These are phyloP conservation scores for Lecanosticta acicola DNA, from an alignment of 2,329 filamentous ascomycete species.

Conservation along the genomic window DNA sequence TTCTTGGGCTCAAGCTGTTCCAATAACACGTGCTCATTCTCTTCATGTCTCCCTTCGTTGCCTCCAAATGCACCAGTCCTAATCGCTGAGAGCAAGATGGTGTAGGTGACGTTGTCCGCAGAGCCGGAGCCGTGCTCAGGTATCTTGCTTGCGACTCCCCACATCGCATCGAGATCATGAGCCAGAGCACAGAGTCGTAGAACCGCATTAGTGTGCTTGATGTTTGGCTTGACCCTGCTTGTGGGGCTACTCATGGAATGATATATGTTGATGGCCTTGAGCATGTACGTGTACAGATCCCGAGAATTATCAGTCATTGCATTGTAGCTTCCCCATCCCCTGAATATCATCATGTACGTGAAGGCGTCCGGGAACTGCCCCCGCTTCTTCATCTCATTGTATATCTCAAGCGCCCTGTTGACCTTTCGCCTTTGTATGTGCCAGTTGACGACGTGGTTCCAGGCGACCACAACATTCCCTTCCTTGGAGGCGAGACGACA, in stretches of 20 bases:
- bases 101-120: constrained; percentile 70
- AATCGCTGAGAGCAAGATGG: constrained; percentile 75
- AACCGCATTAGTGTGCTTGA: constrained; percentile 83
- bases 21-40: constrained; percentile 15
- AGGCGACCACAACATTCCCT: constrained; percentile 65
- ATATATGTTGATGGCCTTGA: constrained; percentile 70
- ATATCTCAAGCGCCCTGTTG: constrained; percentile 68
- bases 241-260: constrained; percentile 63
- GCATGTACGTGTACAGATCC: constrained; percentile 54
- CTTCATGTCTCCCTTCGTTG: constrained; percentile 13
- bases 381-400: constrained; percentile 98
- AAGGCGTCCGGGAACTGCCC: constrained; percentile 70
- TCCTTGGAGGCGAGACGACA: constrained; percentile 63
- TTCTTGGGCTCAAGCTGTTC: constrained; percentile 25
- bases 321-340: background rate
- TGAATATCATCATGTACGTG: constrained; percentile 78
- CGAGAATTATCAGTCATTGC: background rate
- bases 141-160: constrained; percentile 67
- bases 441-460: constrained; percentile 80
- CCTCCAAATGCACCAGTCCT: constrained; percentile 39
- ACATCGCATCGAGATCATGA: constrained; percentile 71
- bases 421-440: constrained; percentile 57
- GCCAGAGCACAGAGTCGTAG: constrained; percentile 73
- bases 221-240: constrained; percentile 62
- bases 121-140: constrained; percentile 57